Conservation (phyloP, 768 basidiomycete genomes). For the Melanogaster broomeanus region DNA sequence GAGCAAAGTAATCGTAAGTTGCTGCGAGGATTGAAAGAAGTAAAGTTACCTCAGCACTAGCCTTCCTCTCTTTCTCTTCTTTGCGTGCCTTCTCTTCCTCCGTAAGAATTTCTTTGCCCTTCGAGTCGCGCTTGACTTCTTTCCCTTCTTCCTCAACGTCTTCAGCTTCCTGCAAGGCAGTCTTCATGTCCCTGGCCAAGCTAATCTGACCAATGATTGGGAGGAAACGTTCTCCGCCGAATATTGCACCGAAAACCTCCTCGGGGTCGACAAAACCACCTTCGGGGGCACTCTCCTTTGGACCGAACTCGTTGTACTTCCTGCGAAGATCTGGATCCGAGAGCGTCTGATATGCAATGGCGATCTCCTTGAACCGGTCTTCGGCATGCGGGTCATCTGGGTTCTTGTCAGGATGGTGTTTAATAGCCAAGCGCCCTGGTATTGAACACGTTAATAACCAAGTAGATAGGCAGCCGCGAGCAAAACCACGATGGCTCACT, state of each 20-base stretch:
- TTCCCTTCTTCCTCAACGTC: constrained; percentile 57
- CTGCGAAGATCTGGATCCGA: constrained; percentile 73
- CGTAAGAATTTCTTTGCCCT: constrained; percentile 52
- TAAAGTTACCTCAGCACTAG: constrained; percentile 61
- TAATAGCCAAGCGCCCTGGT: constrained; percentile 80
- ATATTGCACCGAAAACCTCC: constrained; percentile 79
- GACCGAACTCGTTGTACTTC: constrained; percentile 92
- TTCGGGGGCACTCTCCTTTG: constrained; percentile 78
- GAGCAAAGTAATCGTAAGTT: constrained; percentile 13
- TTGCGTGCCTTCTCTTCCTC: constrained; percentile 74
- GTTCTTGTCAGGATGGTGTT: constrained; percentile 92
- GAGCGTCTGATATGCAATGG: constrained; percentile 86
- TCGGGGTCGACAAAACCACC: constrained; percentile 90
- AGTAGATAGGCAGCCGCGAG: too few species aligned
- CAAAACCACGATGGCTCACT: constrained; percentile 42
- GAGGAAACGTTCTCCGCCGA: constrained; percentile 84
- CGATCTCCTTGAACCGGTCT: constrained; percentile 88
- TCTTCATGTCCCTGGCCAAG: constrained; percentile 90
- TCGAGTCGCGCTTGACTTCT: constrained; percentile 49
- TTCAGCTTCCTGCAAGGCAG: constrained; percentile 84
- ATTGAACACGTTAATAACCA: neutral
- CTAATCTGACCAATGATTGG: constrained; percentile 90
- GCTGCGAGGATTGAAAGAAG: neutral
- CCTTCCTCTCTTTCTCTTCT: constrained; percentile 72
- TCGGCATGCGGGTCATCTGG: constrained; percentile 83